phyloP scores from a whole-genome alignment of 2,329 filamentous ascomycete species.

The Cadophora sp. region DNA sequence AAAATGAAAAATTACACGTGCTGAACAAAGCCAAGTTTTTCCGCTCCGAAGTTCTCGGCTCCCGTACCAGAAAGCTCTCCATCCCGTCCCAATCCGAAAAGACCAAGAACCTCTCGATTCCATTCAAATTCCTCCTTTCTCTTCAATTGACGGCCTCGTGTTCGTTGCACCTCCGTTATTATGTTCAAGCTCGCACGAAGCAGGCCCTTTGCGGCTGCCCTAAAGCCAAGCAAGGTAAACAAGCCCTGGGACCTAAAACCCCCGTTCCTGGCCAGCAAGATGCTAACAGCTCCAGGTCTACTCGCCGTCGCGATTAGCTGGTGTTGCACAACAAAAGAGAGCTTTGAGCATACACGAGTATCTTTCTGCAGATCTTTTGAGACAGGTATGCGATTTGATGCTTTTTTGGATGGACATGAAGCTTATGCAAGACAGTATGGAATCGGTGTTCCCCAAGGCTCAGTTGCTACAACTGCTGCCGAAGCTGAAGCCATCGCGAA shows the following conservation, averaged over 20 bases:
- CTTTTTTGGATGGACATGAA: constrained; percentile 32
- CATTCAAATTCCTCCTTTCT: constrained; percentile 32
- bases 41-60: constrained; percentile 21
- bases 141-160: constrained; percentile 40
- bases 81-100: constrained; percentile 35
- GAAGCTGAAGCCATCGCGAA: constrained; percentile 94
- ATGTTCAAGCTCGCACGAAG: constrained; percentile 92
- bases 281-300: constrained; percentile 49
- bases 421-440: constrained; percentile 74
- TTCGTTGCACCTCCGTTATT: constrained; percentile 47
- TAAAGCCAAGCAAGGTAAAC: constrained; percentile 79
- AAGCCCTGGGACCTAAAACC: constrained; percentile 25
- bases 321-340: constrained; percentile 78
- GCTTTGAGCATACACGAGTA: constrained; percentile 98
- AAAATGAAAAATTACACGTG: constrained; percentile 32
- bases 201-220: constrained; percentile 79
- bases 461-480: constrained; percentile 80
- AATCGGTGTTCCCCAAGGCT: constrained; percentile 88
- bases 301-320: constrained; percentile 64
- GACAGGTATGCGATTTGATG: constrained; percentile 57
- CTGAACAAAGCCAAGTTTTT: constrained; percentile 16
- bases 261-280: constrained; percentile 29
- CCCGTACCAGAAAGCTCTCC: constrained; percentile 33
- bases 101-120: constrained; percentile 27
- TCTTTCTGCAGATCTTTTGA: constrained; percentile 90